Base-by-base conservation (phyloP, 768 basidiomycete genomes). In the Boletus barrowsii region DNA sequence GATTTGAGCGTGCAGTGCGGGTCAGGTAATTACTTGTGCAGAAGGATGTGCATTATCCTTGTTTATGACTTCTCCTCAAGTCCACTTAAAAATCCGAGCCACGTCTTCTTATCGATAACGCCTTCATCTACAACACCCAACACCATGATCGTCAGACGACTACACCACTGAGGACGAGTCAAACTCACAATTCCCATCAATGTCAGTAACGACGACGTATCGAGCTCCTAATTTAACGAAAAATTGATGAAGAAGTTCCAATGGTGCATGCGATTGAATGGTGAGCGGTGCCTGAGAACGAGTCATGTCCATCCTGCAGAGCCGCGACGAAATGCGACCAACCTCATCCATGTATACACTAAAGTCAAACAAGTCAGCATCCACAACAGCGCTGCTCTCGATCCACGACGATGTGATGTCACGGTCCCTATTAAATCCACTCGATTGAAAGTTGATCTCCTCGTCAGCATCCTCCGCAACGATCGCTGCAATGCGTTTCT, bases 211-310 rank as follows among this genome's bases (percentile, higher is more conserved):
- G 26, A 98, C 77, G 20, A 98, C 83, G 63, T 96, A 94, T 60
- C 92, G 81, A 11, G 93, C 90, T 0, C 97, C 97, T 18, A 98
- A 82, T 69, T 98, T 98, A 54, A 86, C 87, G 63, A 98, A 98
- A 66, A 96, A 83, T 66, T 92, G 92, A 65, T 98, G 96, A 0
- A 98, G 79, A 46, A 98, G 81, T 70, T 97, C 92, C 67, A 98
- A 77, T 1, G 97, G 92, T 2, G 92, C 87, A 62, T 94, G 86
- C 1, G 82, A 83, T 54, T 86, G 84, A 37, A 98, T 82, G 0
- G 87, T 90, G 52, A 98, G 75, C 0, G 97, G 97, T 1, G 96
- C 93, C 88, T 93, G 47, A 3, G 30, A 53, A 51, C 8, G 33
- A 32, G 10, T 57, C 41, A 51, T 26, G 10, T 41, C 40, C n/a